Evolutionary conservation across 2,329 filamentous ascomycete genomes (phyloP), one percentile per base, ranked within the genome.

Genomic region (Cylindrodendrum hubeiense): DNA sequence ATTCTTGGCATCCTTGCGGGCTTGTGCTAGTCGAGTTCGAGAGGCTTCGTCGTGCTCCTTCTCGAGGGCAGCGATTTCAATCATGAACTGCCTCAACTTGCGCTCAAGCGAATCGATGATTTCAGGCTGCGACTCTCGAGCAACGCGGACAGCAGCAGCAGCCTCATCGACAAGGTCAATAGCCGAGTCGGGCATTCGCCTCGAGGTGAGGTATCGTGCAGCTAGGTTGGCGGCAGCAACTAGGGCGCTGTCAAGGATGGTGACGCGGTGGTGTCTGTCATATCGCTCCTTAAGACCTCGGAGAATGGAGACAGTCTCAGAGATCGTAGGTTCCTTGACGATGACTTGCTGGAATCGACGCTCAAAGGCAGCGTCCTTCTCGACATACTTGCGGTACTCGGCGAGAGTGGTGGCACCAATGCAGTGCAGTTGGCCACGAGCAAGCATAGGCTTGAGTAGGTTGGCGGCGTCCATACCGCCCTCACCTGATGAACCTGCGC

Each of bases 381-480:
- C 96, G 69, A 99, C 97, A 81, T 99, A 98, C 81, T 99, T 99
- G 76, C 96, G 90, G 82, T 99, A 99, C 79, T 99, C 96, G 67
- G 90, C 90, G 63, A 99, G 87, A 2, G 96, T 99, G 2, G 96
- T 99, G 6, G 96, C 96, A 80, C 96, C 96, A 69, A 99, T 98
- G 77, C 96, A 99, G 86, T 99, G 96, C 65, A 99, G 86, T 79
- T 98, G 95, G 58, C 96, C 96, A 77, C 96, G 91, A 66, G 96
- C 96, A 72, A 99, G 89, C 95, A 98, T 98, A 63, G 96, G 96
- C 85, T 99, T 99, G 69, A 99, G 87, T 74, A 99, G 84, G 79
- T 99, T 99, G 75, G 96, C 96, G 53, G 96, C 96, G 78, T 99
- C 96, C 96, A 99, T 99, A 74, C 96, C 96, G 70, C 96, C 96